Percentiles rank a stretch among this genome's conserved stretches.
Evolutionary conservation across 805 yeast genomes (phyloP).

Genomic region (Tetrapisispora phaffii): DNA sequence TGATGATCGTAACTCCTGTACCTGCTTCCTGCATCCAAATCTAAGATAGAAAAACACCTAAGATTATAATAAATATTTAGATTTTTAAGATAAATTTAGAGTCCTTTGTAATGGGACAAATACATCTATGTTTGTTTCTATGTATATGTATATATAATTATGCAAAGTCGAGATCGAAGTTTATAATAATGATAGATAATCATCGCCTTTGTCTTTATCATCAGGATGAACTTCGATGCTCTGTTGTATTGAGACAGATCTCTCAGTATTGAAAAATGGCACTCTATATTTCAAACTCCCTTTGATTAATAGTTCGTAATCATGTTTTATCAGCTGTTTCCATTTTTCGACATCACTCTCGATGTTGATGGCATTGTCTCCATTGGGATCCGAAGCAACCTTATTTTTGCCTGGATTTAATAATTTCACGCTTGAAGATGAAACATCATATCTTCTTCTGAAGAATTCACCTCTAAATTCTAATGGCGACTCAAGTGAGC

Average conservation of each 20-base stretch:
- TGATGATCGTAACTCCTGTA: too few relatives aligned
- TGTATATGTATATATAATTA: too few relatives aligned
- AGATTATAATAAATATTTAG: too few relatives aligned
- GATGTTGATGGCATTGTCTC: constrained; percentile 15
- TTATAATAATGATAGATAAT: not conserved
- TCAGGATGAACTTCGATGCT: constrained; percentile 47
- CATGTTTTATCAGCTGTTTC: constrained; percentile 63
- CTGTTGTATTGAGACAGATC: constrained; percentile 54
- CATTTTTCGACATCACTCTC: constrained; percentile 44
- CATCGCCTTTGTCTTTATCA: not conserved
- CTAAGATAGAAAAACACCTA: too few relatives aligned
- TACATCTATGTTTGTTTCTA: too few relatives aligned
- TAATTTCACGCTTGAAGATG: constrained; percentile 62
- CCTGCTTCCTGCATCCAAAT: too few relatives aligned
- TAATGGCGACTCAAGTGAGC: constrained; percentile 59
- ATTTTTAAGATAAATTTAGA: too few relatives aligned
- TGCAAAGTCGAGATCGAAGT: not conserved
- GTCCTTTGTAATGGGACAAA: too few relatives aligned
- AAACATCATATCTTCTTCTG: constrained; percentile 45
- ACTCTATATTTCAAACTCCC: constrained; percentile 73
- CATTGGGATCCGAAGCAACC: constrained; percentile 3
- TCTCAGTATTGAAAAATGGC: constrained; percentile 47
- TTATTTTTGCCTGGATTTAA: constrained; percentile 54
- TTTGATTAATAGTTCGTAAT: constrained; percentile 75
- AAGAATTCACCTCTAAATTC: constrained; percentile 71